Percentiles rank a stretch among this genome's conserved stretches.
Evolutionary conservation across 2,329 filamentous ascomycete species (phyloP).

Genomic region (Emydomyces testavorans): DNA sequence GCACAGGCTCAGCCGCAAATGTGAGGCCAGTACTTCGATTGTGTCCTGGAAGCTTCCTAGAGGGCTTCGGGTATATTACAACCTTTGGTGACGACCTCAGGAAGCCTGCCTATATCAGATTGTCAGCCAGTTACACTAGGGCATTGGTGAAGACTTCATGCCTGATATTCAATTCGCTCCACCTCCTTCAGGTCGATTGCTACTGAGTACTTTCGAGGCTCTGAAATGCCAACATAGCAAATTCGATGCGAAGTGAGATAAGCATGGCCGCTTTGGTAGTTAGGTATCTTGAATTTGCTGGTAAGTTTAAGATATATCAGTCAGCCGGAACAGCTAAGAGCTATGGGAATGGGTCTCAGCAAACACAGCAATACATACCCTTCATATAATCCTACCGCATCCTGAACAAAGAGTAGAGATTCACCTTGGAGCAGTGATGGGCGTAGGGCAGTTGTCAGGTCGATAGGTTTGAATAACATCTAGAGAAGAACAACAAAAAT

Average conservation of each 20-base stretch:
- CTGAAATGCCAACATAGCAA: conserved; percentile 84
- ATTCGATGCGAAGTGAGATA: conserved; percentile 92
- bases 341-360: background rate
- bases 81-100: conserved; percentile 92
- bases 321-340: conserved; percentile 7
- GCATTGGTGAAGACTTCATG: conserved; percentile 32
- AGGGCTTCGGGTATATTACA: conserved; percentile 71
- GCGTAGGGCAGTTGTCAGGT: conserved; percentile 91
- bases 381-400: conserved; percentile 94
- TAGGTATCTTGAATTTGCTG: conserved; percentile 88
- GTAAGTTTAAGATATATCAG: background rate
- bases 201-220: conserved; percentile 73
- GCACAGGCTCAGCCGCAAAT: conserved; percentile 4
- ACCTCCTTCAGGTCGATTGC: conserved; percentile 83
- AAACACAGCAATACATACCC: conserved; percentile 51
- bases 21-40: conserved; percentile 43
- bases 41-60: conserved; percentile 49
- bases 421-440: conserved; percentile 88
- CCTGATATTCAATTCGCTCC: conserved; percentile 81
- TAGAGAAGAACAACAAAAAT: conserved; percentile 41
- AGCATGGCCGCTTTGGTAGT: conserved; percentile 89
- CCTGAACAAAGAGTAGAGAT: conserved; percentile 88
- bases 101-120: conserved; percentile 58
- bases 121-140: background rate
- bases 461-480: conserved; percentile 95